Percentiles rank a stretch among this genome's conserved stretches.
These are phyloP conservation scores for Ceratorhiza oryzae-sativae DNA, from an alignment of 1,284 basidiomycete species.

Conservation along the genomic window DNA sequence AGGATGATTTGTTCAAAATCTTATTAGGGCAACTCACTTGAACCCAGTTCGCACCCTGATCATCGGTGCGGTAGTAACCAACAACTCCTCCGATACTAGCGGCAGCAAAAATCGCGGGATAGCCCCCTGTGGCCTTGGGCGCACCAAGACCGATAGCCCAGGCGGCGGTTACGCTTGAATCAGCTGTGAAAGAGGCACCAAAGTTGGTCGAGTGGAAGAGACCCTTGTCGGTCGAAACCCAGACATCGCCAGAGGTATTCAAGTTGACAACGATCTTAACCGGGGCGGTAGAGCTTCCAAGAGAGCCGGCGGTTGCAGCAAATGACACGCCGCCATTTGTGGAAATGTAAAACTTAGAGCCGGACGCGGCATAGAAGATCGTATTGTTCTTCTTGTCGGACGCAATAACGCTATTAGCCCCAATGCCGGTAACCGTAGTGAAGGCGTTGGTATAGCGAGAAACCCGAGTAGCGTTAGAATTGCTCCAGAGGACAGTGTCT, in stretches of 20 bases:
- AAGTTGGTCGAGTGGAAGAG: slow-evolving; percentile 66
- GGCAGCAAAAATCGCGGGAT: slow-evolving; percentile 64
- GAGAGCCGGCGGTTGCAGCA: slow-evolving; percentile 51
- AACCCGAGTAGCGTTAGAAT: slow-evolving; percentile 58
- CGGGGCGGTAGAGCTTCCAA: slow-evolving; percentile 60
- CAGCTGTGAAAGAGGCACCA: slow-evolving; percentile 59
- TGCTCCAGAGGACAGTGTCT: slow-evolving; percentile 65
- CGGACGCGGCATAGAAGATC: slow-evolving; percentile 65
- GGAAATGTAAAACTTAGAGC: slow-evolving; percentile 64
- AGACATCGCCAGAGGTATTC: slow-evolving; percentile 60
- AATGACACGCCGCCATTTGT: slow-evolving; percentile 64
- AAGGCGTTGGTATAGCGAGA: slow-evolving; percentile 62
- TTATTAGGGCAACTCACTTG: slow-evolving; percentile 39
- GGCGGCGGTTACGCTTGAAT: slow-evolving; percentile 59
- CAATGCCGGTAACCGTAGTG: slow-evolving; percentile 59
- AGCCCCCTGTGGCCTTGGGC: slow-evolving; percentile 58
- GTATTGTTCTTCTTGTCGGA: slow-evolving; percentile 66
- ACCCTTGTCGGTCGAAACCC: slow-evolving; percentile 67
- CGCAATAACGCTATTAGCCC: slow-evolving; percentile 61
- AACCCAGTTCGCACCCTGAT: slow-evolving; percentile 65
- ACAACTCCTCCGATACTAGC: slow-evolving; percentile 58
- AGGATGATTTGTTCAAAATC: background rate
- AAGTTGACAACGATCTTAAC: slow-evolving; percentile 63
- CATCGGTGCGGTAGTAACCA: slow-evolving; percentile 66
- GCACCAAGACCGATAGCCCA: slow-evolving; percentile 68